A percentile compares a stretch with the other conserved stretches of the same genome.
Conservation (phyloP, 176 grass and related monocot species). For the Phoenix roebelenii region DNA sequence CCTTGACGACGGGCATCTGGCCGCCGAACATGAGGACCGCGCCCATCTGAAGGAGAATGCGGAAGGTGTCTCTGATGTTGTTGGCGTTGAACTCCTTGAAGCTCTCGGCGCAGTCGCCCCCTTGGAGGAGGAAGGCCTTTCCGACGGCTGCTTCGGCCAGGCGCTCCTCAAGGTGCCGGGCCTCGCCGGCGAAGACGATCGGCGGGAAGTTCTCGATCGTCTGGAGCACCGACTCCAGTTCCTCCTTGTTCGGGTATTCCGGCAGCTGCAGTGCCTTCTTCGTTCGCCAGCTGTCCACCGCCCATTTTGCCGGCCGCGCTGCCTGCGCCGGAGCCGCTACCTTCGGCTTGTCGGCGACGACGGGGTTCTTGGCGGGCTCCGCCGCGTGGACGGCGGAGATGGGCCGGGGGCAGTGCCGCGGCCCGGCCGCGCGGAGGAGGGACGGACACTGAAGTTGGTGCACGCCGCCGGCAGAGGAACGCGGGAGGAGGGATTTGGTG, state of each 20-base stretch:
- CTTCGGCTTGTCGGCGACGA: slow-evolving; percentile 4
- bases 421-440: slow-evolving; percentile 3
- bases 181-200: slow-evolving; percentile 85
- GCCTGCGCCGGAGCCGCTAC: not conserved
- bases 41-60: slow-evolving; percentile 69
- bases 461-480: not conserved
- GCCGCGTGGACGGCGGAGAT: slow-evolving; percentile 47
- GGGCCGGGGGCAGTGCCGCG: not conserved
- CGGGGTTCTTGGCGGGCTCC: slow-evolving; percentile 26
- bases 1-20: slow-evolving; percentile 69
- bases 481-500: not conserved
- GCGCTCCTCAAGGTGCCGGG: slow-evolving; percentile 66
- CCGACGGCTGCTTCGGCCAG: slow-evolving; percentile 73
- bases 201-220: slow-evolving; percentile 80
- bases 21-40: slow-evolving; percentile 88
- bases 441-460: slow-evolving; percentile 1
- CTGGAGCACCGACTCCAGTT: slow-evolving; percentile 44
- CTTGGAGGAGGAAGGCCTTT: slow-evolving; percentile 67
- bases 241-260: slow-evolving; percentile 56
- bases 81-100: slow-evolving; percentile 87
- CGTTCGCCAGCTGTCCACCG: slow-evolving; percentile 54
- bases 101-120: slow-evolving; percentile 76
- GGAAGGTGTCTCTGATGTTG: slow-evolving; percentile 74
- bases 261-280: slow-evolving; percentile 62
- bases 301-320: slow-evolving; percentile 35